Conservation (phyloP, 345 rosid genomes). For the Linum trigynum region DNA sequence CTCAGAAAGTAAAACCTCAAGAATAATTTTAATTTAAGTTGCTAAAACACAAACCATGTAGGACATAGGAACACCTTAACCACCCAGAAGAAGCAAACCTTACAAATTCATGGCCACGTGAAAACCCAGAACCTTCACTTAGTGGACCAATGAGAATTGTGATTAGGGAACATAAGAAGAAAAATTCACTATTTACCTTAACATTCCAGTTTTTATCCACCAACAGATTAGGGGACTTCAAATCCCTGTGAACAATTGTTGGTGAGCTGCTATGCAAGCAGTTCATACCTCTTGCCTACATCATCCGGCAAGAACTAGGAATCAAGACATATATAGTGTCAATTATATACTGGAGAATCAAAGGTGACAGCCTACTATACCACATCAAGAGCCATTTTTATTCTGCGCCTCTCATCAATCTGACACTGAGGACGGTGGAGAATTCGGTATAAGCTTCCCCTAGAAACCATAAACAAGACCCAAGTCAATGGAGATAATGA, state of each 20-base stretch:
- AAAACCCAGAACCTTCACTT: not conserved
- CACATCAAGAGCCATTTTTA: constrained; percentile 99
- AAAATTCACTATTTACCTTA: constrained; percentile 42
- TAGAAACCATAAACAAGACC: constrained; percentile 23
- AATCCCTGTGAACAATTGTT: constrained; percentile 95
- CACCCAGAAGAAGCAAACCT: not conserved
- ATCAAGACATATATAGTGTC: constrained; percentile 1
- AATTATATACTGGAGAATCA: not conserved
- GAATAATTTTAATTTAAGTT: not conserved
- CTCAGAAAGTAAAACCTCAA: not conserved
- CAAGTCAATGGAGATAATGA: not conserved
- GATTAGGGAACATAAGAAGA: constrained; percentile 6
- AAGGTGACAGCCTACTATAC: constrained; percentile 31
- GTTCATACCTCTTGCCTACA: constrained; percentile 98
- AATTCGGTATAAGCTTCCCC: constrained; percentile 94
- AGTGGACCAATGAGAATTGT: not conserved
- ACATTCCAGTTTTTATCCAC: constrained; percentile 99
- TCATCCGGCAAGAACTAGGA: constrained; percentile 10
- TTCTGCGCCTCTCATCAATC: constrained; percentile 82
- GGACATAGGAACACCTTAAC: not conserved
- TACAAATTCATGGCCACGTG: not conserved
- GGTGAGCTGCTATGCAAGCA: constrained; percentile 94
- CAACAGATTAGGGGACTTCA: constrained; percentile 95
- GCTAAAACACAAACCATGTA: not conserved
- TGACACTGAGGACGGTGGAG: constrained; percentile 91